Base-by-base conservation (phyloP, 192 early-diverging fungal genomes). In the Physocladia obscura region DNA sequence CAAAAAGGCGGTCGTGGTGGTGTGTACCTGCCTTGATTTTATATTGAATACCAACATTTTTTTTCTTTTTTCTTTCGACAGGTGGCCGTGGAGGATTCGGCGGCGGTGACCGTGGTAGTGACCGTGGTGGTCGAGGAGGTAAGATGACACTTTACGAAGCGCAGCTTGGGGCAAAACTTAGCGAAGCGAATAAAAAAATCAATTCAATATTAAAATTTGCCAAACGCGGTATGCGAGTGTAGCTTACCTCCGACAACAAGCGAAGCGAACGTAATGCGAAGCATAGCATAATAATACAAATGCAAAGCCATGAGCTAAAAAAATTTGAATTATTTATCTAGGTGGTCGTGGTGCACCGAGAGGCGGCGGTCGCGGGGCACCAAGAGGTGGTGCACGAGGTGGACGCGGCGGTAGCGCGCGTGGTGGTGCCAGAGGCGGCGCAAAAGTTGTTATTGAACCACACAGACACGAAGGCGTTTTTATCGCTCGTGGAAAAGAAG, bases 401-500 rank as follows among this genome's bases (percentile, higher is more conserved):
- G 84, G 80, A 50, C 63, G 73, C 31, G 71, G 84, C 49, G 81
- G 89, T 70, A 90, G 88, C 32, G 85, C 70, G 30, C 58, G 84
- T 22, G 92, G 89, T 27, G 94, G 94, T 50, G 94, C 93, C 54
- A 76, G 70, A 29, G 96, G 92, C 24, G 95, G 95, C 32, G 86
- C 93, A 78, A 99, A 94, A 88, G 95, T 97, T 44, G 84, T 97
- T 51, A 81, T 98, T 40, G 95, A 98, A 82, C 97, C 97, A 32
- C 97, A 98, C 75, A 88, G 97, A 82, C 95, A 97, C 81, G 89
- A 90, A 77, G 91, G 91, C 50, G 89, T 98, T 76, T 98, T 96
- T 75, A 87, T 99, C 82, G 97, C 95, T 19, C 90, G 95, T 77
- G 95, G 95, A 69, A 99, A 99, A 87, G 97, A 99, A 81, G 97